These are phyloP conservation scores for Discostella pseudostelligera DNA, from an alignment of 108 stramenopile species.

Conservation along the genomic window DNA sequence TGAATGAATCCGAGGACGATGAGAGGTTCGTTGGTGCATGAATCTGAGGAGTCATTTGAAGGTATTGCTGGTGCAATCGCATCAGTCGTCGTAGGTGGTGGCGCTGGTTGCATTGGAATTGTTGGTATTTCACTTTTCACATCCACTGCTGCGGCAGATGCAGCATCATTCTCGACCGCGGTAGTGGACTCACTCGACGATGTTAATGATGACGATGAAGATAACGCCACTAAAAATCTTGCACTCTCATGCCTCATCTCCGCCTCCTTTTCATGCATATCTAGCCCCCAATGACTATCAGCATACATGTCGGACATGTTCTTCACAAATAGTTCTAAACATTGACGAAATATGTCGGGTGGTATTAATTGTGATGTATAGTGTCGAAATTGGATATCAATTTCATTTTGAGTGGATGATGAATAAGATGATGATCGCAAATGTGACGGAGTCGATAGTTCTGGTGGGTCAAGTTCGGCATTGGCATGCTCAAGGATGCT, in stretches of 20 bases:
- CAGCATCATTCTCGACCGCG: background rate
- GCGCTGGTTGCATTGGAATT: background rate
- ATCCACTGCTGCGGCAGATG: background rate
- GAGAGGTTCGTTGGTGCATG: constrained; percentile 11
- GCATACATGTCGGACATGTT: constrained; percentile 79
- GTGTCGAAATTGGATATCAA: constrained; percentile 17
- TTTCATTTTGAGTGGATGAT: background rate
- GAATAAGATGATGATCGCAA: background rate
- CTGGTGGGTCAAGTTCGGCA: background rate
- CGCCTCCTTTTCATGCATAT: constrained; percentile 61
- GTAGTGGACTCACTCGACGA: background rate
- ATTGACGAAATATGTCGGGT: constrained; percentile 30
- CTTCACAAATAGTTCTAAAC: constrained; percentile 51
- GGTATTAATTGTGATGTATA: constrained; percentile 26
- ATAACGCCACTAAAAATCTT: constrained; percentile 56
- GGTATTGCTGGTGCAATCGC: background rate
- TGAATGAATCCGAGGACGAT: constrained; percentile 62
- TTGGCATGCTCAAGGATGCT: too few relatives aligned
- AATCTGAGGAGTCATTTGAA: background rate
- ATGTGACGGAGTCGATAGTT: background rate
- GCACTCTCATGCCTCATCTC: constrained; percentile 67
- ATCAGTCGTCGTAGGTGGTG: background rate
- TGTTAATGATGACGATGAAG: constrained; percentile 10
- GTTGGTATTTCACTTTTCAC: too few relatives aligned
- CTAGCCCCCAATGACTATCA: constrained; percentile 73